Evolutionary conservation across 495 filamentous ascomycete species (phyloP), one percentile per base, ranked within the genome.

Genomic region (Hypoxylon trugodes): DNA sequence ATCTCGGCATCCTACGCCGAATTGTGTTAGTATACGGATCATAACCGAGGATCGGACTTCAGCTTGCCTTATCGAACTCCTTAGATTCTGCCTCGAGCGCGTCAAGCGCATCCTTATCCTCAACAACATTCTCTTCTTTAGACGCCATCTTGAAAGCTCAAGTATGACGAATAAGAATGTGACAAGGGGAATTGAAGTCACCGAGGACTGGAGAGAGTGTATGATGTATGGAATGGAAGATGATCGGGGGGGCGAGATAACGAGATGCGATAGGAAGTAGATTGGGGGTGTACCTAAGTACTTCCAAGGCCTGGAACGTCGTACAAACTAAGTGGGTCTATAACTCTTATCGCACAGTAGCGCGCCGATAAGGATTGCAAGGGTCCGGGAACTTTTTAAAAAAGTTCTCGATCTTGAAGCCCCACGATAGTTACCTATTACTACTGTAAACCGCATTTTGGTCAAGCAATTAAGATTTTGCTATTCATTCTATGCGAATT

Each of bases 1-100:
- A 98, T 97, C 76, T 98, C 94, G 58, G 91, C 90, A 84, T 98
- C 95, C 90, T 97, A 59, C 16, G 47, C 66, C 43, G 61, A 19
- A 50, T 61, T 36, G 33, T 37, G 55, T 60, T 63, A 51, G 55
- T 48, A 18, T 52, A 61, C 57, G 15, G 12, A 26, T 19, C 22
- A 46, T 28, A 9, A 16, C 42, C 16, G 13, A 35, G 15, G 40
- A 25, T 54, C 2, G 18, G 32, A 50, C 18, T 22, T 30, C 32
- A 25, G 41, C 76, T 59, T 71, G 87, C 92, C 84, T 97, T 98
- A 50, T 87, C 86, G 70, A 92, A 96, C 69, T 98, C 95, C 45
- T 91, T 92, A 25, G 89, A 87, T 72, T 96, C 93, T 35, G 86
- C 84, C 70, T 96, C 94, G 5, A 98, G 87, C 35, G 86, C 85